Percentiles rank a stretch among this genome's conserved stretches.
Conservation (phyloP, 2,329 filamentous ascomycete genomes). For the Fusarium temperatum region DNA sequence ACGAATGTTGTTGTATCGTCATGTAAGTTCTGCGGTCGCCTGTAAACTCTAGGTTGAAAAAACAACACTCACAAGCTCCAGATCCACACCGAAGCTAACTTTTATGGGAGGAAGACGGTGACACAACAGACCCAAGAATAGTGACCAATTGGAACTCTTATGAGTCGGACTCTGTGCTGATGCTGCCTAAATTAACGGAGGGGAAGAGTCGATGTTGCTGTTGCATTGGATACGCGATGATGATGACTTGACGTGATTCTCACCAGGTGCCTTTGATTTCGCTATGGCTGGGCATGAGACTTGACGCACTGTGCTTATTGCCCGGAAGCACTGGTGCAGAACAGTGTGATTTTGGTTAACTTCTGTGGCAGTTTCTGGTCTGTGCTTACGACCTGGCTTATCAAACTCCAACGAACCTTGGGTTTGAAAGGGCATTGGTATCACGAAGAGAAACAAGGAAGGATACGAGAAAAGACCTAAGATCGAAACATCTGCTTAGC, state of each 20-base stretch:
- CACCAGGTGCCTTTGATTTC: not conserved
- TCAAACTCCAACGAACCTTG: not conserved
- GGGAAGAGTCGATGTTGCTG: not conserved
- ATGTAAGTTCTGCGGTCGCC: slow-evolving; percentile 5
- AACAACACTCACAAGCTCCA: slow-evolving; percentile 2
- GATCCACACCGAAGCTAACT: slow-evolving; percentile 12
- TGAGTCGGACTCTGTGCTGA: not conserved
- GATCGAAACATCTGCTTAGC: not conserved
- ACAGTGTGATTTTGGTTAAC: not conserved
- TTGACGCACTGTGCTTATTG: not conserved
- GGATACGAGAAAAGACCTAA: not conserved
- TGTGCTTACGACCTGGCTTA: not conserved
- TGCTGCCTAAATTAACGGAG: not conserved
- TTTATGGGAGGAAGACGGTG: not conserved
- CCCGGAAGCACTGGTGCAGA: fast-evolving
- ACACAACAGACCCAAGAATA: not conserved
- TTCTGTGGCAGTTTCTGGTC: not conserved
- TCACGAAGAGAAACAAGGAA: not conserved
- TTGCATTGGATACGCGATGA: slow-evolving; percentile 19
- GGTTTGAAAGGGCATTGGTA: not conserved
- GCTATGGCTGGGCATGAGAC: slow-evolving; percentile 2
- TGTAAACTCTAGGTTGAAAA: slow-evolving; percentile 2
- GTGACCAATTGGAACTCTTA: not conserved
- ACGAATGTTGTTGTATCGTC: not conserved
- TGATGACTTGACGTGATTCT: slow-evolving; percentile 32